Conservation (phyloP, 345 rosid genomes). For the Murraya paniculata region DNA sequence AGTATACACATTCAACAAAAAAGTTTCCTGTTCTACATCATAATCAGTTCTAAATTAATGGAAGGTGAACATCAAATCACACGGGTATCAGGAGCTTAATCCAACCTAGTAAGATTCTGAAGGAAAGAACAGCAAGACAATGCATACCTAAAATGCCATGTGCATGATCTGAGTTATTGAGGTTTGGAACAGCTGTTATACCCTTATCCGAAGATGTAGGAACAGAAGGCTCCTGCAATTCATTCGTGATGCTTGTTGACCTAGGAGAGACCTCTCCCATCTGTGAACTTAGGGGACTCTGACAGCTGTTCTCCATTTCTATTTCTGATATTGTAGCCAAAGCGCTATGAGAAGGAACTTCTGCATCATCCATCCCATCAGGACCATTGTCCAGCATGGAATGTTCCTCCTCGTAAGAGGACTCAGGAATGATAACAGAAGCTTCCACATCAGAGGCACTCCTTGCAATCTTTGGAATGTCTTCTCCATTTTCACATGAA, state of each 20-base stretch:
- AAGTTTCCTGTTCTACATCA: not conserved
- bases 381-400: slow-evolving; percentile 16
- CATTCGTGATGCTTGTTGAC: slow-evolving; percentile 36
- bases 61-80: not conserved
- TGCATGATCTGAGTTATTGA: slow-evolving; percentile 35
- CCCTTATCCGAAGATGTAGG: slow-evolving; percentile 32
- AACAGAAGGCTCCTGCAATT: slow-evolving; percentile 38
- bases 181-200: slow-evolving; percentile 34
- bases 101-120: not conserved
- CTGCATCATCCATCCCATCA: slow-evolving; percentile 35
- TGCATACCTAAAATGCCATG: slow-evolving; percentile 52
- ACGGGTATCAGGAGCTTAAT: not conserved
- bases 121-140: slow-evolving; percentile 1
- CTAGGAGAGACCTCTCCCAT: slow-evolving; percentile 35
- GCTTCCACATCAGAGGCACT: slow-evolving; percentile 36
- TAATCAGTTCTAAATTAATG: not conserved
- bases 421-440: slow-evolving; percentile 35
- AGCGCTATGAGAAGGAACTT: slow-evolving; percentile 35
- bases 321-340: slow-evolving; percentile 64
- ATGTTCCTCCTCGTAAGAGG: slow-evolving; percentile 28
- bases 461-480: slow-evolving; percentile 28
- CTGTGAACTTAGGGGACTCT: slow-evolving; percentile 30
- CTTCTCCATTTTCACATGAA: slow-evolving; percentile 41
- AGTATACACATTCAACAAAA: not conserved
- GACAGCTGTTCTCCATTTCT: slow-evolving; percentile 44